These are phyloP conservation scores for Sporisorium sorghi DNA, from an alignment of 1,284 basidiomycete species.

Conservation along the genomic window DNA sequence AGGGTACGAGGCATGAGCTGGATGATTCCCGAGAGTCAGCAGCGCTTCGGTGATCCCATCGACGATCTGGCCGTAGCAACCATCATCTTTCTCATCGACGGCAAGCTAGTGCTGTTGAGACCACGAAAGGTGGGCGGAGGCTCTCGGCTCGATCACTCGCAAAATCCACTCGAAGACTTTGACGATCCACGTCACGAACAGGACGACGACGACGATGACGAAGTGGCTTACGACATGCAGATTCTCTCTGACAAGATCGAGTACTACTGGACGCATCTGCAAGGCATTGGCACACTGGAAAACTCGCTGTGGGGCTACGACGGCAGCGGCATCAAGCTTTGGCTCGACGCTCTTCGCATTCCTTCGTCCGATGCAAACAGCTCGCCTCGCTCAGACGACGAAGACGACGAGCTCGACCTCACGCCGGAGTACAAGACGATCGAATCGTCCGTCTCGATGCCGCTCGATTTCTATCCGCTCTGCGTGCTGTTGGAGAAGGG, in stretches of 20 bases:
- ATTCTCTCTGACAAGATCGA: constrained; percentile 95
- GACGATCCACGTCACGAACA: constrained; percentile 28
- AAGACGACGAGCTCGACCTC: constrained; percentile 63
- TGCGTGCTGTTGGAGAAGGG: constrained; percentile 98
- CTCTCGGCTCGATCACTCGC: background rate
- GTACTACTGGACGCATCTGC: constrained; percentile 97
- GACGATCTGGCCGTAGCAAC: constrained; percentile 94
- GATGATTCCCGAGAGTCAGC: constrained; percentile 94
- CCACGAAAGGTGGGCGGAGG: constrained; percentile 60
- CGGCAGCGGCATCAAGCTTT: constrained; percentile 86
- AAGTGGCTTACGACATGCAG: constrained; percentile 97
- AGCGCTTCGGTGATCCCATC: constrained; percentile 91
- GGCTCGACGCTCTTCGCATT: constrained; percentile 93
- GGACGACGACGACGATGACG: constrained; percentile 77
- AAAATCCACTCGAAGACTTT: constrained; percentile 18
- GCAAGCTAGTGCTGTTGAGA: constrained; percentile 84
- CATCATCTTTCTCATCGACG: constrained; percentile 94
- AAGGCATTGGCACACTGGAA: constrained; percentile 89
- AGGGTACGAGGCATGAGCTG: constrained; percentile 92
- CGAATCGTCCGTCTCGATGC: constrained; percentile 90
- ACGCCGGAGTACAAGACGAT: constrained; percentile 75
- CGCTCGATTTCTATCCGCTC: constrained; percentile 92
- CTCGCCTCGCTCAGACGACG: constrained; percentile 17
- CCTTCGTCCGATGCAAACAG: constrained; percentile 66
- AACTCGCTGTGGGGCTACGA: constrained; percentile 99